Evolutionary conservation across 2,329 filamentous ascomycete genomes (phyloP), one percentile per base, ranked within the genome.

Genomic region (Ambrosiella cleistominuta): DNA sequence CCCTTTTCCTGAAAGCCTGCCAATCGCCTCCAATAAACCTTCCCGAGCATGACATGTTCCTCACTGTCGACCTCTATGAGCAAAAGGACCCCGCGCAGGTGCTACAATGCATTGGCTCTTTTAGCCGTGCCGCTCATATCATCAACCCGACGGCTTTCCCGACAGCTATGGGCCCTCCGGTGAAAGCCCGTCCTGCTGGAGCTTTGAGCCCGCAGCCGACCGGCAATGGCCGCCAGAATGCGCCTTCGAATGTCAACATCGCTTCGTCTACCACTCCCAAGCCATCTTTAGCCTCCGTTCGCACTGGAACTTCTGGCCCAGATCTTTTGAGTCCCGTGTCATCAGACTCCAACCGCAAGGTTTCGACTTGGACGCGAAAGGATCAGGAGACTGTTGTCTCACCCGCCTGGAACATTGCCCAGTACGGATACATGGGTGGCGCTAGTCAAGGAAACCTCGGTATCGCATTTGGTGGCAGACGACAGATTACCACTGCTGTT

Each of bases 391-490:
- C 80, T 13, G 78, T 77, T 50, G 96, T 90, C 1, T 77, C 83
- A 35, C 93, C 93, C 0, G 93, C 93, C 1, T 98, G 93, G 93
- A 98, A 97, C 68, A 97, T 97, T 64, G 86, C 90, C 59, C 93
- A 98, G 68, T 98, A 98, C 67, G 90, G 93, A 7, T 98, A 96
- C 70, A 93, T 97, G 85, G 93, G 93, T 60, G 93, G 93, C 54
- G 93, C 93, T 35, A 96, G 88, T 66, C 93, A 98, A 69, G 91
- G 88, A 2, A 97, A 95, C 65, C 82, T 96, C 62, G 93, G 93
- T 15, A 88, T 98, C 64, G 82, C 87, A 9, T 97, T 97, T 70
- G 93, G 93, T 58, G 88, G 84, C 15, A 81, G 90, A 64, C 81
- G 93, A 61, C 93, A 98, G 71, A 97, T 98, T 67, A 97, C 90